Evolutionary conservation across 2,329 filamentous ascomycete genomes (phyloP), one percentile per base, ranked within the genome.

Genomic region (Aspergillus chevalieri): DNA sequence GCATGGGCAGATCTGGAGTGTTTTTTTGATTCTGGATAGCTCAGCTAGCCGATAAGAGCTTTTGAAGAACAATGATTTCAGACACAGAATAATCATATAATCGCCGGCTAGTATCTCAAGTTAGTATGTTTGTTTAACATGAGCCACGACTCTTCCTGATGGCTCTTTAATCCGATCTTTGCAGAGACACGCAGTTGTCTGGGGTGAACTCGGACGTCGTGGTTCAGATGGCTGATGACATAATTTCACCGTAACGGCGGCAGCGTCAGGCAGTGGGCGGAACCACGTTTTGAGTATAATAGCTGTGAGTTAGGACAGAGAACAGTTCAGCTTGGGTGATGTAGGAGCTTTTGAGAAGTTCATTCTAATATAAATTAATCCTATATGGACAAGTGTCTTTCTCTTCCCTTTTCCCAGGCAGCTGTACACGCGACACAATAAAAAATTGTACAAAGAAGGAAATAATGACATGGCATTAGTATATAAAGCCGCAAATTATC

Each of bases 211-310:
- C 8, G 39, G 44, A 51, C 51, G 50, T 44, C 43, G 21, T 52
- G 53, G 56, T 53, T 30, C 50, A 49, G 55, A 56, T 53, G 43
- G 49, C 47, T 55, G 58, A 59, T 61, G 58, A 61, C 58, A 60
- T 61, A 59, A 61, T 59, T 30, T 48, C 52, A 19, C 51, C 57
- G 59, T 60, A 61, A 59, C 54, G 47, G 48, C 50, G 47, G 47
- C 47, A 56, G 26, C 26, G 26, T 30, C 50, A 56, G 58, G 56
- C 57, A 58, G 57, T 50, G 34, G 39, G 38, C 46, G 26, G 43
- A 17, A 33, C 41, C 34, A 38, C 34, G 34, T n/a, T 38, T n/a
- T n/a, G 34, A 17, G 6, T n/a, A 38, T n/a, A 15, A 4, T n/a
- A 38, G 34, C 34, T n/a, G 15, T 9, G 34, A 15, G 34, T 38